Base-by-base conservation (phyloP, 371 early-diverging fungal species). In the Syncephalastrum contaminatum region DNA sequence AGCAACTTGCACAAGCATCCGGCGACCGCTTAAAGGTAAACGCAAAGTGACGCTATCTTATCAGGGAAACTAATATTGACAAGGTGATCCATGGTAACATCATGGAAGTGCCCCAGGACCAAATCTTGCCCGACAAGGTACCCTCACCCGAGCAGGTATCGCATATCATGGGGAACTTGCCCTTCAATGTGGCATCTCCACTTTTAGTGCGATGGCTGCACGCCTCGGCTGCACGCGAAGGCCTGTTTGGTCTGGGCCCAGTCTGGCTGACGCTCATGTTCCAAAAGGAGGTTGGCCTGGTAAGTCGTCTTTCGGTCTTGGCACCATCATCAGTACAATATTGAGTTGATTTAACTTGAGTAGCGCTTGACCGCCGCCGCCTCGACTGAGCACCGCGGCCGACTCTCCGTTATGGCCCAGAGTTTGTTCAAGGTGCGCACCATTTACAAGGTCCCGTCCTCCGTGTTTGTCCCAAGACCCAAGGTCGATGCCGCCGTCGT, bases 261-360 rank as follows among this genome's bases (percentile, higher is more conserved):
- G 77, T 82, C 4, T 82, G 82, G 51, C 86, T 92, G 89, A 87
- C 90, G 14, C 69, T 93, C 22, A 93, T 92, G 92, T 93, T 93
- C 71, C 93, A 93, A 63, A 86, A 84, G 55, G 93, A 93, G 63
- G 92, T 93, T 7, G 93, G 84, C 13, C 73, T 86, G 61, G 84
- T 85, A 76, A 62, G 36, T 30, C 25, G n/a, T 30, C 10, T 8
- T 30, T 30, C 10, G 5, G 5, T 30, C 36, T 30, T 30, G 36
- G 36, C 36, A 12, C 58, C 56, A 21, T 43, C 21, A 52, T 21
- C 25, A 5, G 25, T 2, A 25, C 25, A n/a, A 25, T 25, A 25
- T 5, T 5, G 5, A 25, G 5, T 25, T 25, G 5, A 25, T 25
- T 25, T 25, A 5, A 25, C 2, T 30, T 16, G 4, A 22, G 14